Evolutionary conservation across 257 asterid genomes (phyloP), one percentile per base, ranked within the genome.

Genomic region (Marsdenia floribunda): DNA sequence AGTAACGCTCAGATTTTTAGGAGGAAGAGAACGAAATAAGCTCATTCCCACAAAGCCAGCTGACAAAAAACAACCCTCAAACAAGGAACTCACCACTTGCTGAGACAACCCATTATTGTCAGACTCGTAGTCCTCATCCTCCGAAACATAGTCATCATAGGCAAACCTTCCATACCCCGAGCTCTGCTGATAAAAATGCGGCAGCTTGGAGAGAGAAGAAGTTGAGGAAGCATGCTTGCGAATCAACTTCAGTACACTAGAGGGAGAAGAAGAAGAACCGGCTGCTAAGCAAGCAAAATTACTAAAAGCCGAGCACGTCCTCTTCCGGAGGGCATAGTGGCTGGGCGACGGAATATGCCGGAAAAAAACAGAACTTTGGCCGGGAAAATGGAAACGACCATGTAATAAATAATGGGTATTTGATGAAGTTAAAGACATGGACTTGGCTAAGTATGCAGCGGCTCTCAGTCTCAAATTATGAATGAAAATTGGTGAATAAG

Each of bases 91-190:
- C 74, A 91, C 96, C 90, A 85, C 33, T 78, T 90, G 87, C 87
- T 85, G 88, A n/a, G 98, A 82, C 46, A 89, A 79, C 72, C 81
- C 85, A 44, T 22, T 55, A 47, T 88, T 92, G 63, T 87, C 97
- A 78, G 96, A 85, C 40, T 87, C 74, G 3, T 53, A 81, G 42
- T 76, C 80, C n/a, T 73, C 89, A 73, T 86, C 92, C 82, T 89
- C 97, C 0, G 98, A 93, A 2, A 75, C 90, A 80, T 82, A 88
- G 40, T 88, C 93, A 47, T 89, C 87, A 76, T 89, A 87, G 7
- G 95, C 95, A 83, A 75, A 86, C 82, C 89, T 77, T 29, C 94
- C 93, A 71, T 86, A 89, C 70, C 96, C 89, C 72, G 80, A 79
- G 79, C 72, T 88, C 86, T 80, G 93, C 80, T 83, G 90, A 79